Evolutionary conservation across 805 yeast species (phyloP).

Genomic region (Yueomyces sp.): DNA sequence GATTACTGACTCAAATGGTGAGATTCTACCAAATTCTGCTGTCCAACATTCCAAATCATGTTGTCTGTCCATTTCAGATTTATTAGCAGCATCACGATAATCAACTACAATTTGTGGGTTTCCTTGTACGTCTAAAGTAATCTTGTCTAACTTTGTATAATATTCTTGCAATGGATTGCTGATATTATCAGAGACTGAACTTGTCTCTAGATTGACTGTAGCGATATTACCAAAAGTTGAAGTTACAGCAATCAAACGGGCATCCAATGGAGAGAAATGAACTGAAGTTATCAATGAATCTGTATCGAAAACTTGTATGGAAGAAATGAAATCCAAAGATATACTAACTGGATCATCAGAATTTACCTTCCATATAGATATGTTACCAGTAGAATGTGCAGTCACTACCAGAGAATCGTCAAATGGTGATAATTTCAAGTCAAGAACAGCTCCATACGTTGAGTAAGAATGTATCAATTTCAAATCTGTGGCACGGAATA

Average conservation of each 20-base stretch:
- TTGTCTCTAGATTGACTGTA: constrained; percentile 7
- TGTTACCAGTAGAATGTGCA: constrained; percentile 72
- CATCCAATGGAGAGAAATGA: constrained; percentile 35
- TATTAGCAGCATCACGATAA: background rate
- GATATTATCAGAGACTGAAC: background rate
- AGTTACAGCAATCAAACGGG: constrained; percentile 36
- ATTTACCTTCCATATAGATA: constrained; percentile 44
- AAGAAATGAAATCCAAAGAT: constrained; percentile 14
- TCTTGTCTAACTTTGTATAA: constrained; percentile 4
- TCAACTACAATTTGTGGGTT: constrained; percentile 2
- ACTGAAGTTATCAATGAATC: constrained; percentile 50
- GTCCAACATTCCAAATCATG: constrained; percentile 88
- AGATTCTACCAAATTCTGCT: constrained; percentile 50
- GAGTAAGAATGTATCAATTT: constrained; percentile 15
- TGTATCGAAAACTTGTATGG: constrained; percentile 35
- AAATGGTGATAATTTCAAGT: constrained; percentile 52
- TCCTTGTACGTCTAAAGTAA: constrained; percentile 8
- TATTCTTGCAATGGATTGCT: constrained; percentile 3
- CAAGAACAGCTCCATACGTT: constrained; percentile 59
- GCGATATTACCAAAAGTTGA: constrained; percentile 55
- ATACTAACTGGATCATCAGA: constrained; percentile 4
- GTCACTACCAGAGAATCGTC: constrained; percentile 37
- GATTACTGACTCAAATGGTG: constrained; percentile 40
- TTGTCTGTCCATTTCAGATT: constrained; percentile 18
- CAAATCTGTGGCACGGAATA: constrained; percentile 19